Percentiles rank a stretch among this genome's conserved stretches.
Conservation (phyloP, 2,329 filamentous ascomycete species). For the Epichloe elymi region DNA sequence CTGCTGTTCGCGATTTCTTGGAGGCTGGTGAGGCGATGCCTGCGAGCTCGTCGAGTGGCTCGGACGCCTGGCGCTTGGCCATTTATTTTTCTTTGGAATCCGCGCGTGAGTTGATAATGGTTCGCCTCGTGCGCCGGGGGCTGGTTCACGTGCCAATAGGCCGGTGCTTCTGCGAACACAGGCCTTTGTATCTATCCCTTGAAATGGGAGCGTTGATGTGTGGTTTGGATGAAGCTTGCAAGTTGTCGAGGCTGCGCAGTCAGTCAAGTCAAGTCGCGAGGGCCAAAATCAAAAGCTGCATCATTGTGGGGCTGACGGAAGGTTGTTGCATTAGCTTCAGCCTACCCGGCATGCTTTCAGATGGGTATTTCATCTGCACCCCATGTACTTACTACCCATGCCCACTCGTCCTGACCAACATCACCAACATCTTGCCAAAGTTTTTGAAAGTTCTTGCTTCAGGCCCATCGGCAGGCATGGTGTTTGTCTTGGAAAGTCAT, state of each 20-base stretch:
- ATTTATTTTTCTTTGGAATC: constrained; percentile 10
- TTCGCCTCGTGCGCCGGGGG: too few species aligned
- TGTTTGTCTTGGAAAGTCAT: too few species aligned
- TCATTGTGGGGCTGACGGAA: constrained; percentile 4
- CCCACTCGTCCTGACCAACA: too few species aligned
- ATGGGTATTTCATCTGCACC: too few species aligned
- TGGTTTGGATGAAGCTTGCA: neutral
- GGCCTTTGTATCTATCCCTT: neutral
- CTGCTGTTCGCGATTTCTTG: constrained; percentile 42
- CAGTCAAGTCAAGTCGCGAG: neutral
- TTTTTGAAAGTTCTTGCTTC: too few species aligned
- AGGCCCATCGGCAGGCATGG: too few species aligned
- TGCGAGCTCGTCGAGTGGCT: constrained; percentile 44
- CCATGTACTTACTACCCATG: too few species aligned
- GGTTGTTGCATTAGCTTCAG: neutral
- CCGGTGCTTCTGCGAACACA: neutral
- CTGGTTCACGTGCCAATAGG: too few species aligned
- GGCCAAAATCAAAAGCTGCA: constrained; percentile 5
- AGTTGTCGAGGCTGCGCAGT: neutral
- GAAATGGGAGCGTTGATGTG: neutral
- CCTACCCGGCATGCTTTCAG: neutral
- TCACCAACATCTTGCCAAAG: too few species aligned
- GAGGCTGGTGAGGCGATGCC: constrained; percentile 44
- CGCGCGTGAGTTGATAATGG: too few species aligned
- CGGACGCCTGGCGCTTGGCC: constrained; percentile 46